Evolutionary conservation across 495 filamentous ascomycete species (phyloP), one percentile per base, ranked within the genome.

Genomic region (Cenococcum geophilum): DNA sequence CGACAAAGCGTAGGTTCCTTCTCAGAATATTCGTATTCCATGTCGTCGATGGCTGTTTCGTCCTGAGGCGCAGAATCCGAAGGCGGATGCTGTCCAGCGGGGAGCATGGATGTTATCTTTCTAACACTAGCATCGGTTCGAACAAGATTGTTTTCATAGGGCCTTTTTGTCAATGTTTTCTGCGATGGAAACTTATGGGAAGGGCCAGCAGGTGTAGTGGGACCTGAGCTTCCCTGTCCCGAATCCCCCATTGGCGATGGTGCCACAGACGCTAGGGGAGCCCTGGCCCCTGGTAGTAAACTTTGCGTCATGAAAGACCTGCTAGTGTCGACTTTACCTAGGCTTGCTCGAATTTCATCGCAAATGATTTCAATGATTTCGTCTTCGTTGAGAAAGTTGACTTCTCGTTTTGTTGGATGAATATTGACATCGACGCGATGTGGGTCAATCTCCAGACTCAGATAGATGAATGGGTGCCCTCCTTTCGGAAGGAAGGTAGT

Each of bases 301-400:
- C 84, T 95, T 73, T 99, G 95, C 4, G 91, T 96, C 70, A 92
- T 77, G 75, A 97, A 99, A 8, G 91, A 95, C 56, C 95, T 82
- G 71, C 95, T 97, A 12, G 89, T 90, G 75, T 99, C 95, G 21
- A 97, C 92, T 60, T 89, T 86, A 2, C 89, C 86, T 5, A 99
- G 79, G 60, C 89, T 88, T 12, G 82, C 78, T 49, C 89, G 83
- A 53, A 97, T 86, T 54, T 89, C 85, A 61, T 84, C 81, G 75
- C 91, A 96, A 32, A 99, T 86, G 50, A 80, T 82, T 68, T 96
- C 90, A 61, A 96, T 87, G 57, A 97, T 95, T 65, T 97, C 93
- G 66, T 97, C 95, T 71, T 99, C 95, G 63, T 97, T 96, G 4
- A 99, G 80, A 71, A 99, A 97, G 70, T 97, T 95, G 32, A 99